Conservation (phyloP, 2,329 filamentous ascomycete genomes). For the Arthrocladium fulminans region DNA sequence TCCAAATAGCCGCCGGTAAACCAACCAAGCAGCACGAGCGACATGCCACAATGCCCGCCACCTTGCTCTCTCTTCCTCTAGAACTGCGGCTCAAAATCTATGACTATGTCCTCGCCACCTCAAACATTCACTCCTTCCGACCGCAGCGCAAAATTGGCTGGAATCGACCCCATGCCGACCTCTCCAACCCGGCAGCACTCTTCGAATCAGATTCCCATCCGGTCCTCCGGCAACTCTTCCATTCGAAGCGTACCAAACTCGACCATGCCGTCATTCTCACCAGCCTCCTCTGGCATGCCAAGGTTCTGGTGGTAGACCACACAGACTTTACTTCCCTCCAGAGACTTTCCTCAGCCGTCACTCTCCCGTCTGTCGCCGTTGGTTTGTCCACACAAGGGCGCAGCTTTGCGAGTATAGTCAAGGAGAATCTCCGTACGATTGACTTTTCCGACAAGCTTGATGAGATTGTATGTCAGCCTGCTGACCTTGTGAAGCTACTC, state of each 20-base stretch:
- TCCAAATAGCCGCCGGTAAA: too few relatives aligned
- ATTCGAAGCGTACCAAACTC: constrained; percentile 3
- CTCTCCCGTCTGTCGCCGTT: neutral
- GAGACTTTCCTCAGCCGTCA: neutral
- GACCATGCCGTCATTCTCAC: constrained; percentile 1
- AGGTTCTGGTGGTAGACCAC: neutral
- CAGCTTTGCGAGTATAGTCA: neutral
- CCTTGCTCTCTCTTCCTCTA: constrained; percentile 3
- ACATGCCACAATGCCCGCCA: neutral
- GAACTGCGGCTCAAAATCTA: constrained; percentile 9
- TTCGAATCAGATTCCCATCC: constrained; percentile 8
- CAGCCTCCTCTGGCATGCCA: neutral
- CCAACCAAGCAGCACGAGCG: too few relatives aligned
- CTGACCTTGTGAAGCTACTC: constrained; percentile 5
- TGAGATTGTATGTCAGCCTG: constrained; percentile 7
- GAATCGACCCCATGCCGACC: constrained; percentile 6
- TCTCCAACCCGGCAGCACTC: constrained; percentile 3
- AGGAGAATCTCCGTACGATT: neutral
- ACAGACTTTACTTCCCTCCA: constrained; percentile 4
- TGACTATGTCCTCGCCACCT: constrained; percentile 1
- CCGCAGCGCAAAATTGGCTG: constrained; percentile 7
- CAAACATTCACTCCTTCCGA: constrained; percentile 7
- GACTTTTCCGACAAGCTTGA: constrained; percentile 8
- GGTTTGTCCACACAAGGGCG: neutral
- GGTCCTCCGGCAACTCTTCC: constrained; percentile 3